Evolutionary conservation across 169 alveolate genomes (phyloP), one percentile per base, ranked within the genome.

Genomic region (Cryptosporidium baileyi): DNA sequence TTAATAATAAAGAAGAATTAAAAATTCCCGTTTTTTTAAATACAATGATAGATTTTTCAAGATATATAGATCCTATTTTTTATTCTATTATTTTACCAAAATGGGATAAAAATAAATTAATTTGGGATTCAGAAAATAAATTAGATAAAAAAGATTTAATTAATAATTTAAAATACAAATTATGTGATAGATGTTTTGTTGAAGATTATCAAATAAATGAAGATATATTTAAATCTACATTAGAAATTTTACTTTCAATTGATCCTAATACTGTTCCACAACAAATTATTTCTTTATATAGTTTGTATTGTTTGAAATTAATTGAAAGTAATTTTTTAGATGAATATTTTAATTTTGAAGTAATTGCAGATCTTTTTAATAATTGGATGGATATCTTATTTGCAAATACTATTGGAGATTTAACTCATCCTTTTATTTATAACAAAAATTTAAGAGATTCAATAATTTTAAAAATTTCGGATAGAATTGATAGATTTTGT

Each of bases 401-500:
- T 22, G 85, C 85, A 2, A 19, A 51, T 54, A 47, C 67, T 32
- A 13, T 54, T 6, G 32, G 57, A 34, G 85, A 74, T 22, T n/a
- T 61, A 9, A 22, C 60, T 6, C 85, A 74, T 74, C 85, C 85
- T 24, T 74, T 74, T 7, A 74, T 74, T 34, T 30, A 45, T 45
- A 36, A 74, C 40, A 7, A 54, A 11, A 38, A 74, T 74, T 17
- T 54, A 1, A 74, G 36, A 51, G 19, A 47, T 0, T 24, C 59
- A 5, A 36, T 74, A 52, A 59, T 57, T 74, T 9, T 67, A 3
- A 28, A 57, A 7, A 54, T 74, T 17, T 52, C 63, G 6, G 54
- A 74, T 22, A 40, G 19, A 22, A 47, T 65, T 15, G 54, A 65
- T 8, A 30, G 0, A n/a, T 65, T 28, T 32, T 36, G 22, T 44